Conservation (phyloP, 139 green algal species). For the Yamagishiella unicocca region DNA sequence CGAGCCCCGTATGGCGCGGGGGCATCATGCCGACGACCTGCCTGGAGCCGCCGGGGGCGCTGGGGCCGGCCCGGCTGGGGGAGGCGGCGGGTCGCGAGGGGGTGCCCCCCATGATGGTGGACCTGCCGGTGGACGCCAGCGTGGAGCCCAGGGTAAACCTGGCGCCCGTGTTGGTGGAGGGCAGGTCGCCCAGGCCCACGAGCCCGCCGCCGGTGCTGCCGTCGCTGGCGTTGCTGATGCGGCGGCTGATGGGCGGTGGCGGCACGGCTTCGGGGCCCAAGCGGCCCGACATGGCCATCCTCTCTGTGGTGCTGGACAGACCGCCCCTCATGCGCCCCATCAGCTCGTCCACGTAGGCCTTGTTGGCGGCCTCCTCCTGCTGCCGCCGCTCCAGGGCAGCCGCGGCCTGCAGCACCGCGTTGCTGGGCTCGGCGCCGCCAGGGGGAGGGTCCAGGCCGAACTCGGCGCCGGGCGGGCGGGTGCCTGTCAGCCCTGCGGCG, state of each 20-base stretch:
- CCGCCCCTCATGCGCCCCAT: constrained; percentile 13
- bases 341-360: constrained; percentile 1
- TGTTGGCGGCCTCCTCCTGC: constrained; percentile 19
- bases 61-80: neutral
- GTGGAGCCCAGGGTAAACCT: neutral
- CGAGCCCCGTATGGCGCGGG: neutral
- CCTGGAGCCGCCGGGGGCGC: neutral
- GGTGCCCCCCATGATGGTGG: neutral
- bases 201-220: neutral
- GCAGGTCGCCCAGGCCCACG: neutral
- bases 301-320: neutral
- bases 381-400: constrained; percentile 30
- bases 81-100: neutral
- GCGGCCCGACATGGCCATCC: constrained; percentile 4
- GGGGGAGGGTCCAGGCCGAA: neutral
- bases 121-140: neutral
- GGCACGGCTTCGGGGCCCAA: neutral
- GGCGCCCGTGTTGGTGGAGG: neutral
- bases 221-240: neutral
- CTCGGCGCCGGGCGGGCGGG: neutral
- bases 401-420: constrained; percentile 21
- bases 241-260: neutral
- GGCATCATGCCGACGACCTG: neutral
- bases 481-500: neutral
- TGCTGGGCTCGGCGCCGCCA: constrained; percentile 3